Conservation (phyloP, 495 filamentous ascomycete species). For the Haplographium delicatum region DNA sequence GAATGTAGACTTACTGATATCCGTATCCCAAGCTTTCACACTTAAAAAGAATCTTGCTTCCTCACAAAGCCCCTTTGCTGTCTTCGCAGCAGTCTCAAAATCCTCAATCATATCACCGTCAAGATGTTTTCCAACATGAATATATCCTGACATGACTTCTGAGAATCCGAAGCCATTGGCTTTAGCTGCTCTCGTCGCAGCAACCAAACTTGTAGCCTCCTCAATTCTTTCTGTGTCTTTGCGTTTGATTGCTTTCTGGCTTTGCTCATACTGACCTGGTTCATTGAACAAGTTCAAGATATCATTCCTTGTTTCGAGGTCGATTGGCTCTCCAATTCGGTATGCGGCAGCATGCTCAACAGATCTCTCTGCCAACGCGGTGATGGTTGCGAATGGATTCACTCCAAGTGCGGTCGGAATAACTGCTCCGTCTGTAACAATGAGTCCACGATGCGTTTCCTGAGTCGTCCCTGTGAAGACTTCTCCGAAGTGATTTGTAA, state of each 20-base stretch:
- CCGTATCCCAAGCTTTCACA: slow-evolving; percentile 48
- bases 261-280: slow-evolving; percentile 11
- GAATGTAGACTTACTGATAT: slow-evolving; percentile 23
- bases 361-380: slow-evolving; percentile 59
- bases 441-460: slow-evolving; percentile 50
- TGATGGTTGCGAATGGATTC: slow-evolving; percentile 67
- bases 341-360: slow-evolving; percentile 42
- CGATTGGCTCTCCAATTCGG: slow-evolving; percentile 36
- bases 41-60: slow-evolving; percentile 56
- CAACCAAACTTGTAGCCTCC: slow-evolving; percentile 37
- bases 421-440: slow-evolving; percentile 58
- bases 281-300: slow-evolving; percentile 33
- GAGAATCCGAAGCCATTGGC: slow-evolving; percentile 51
- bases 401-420: slow-evolving; percentile 61
- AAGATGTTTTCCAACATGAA: slow-evolving; percentile 48
- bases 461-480: slow-evolving; percentile 48
- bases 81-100: slow-evolving; percentile 50
- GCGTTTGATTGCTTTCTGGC: slow-evolving; percentile 25
- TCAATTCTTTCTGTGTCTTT: slow-evolving; percentile 22
- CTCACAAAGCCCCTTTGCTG: slow-evolving; percentile 45
- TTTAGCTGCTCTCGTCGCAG: slow-evolving; percentile 35
- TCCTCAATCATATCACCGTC: slow-evolving; percentile 38
- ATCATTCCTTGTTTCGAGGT: slow-evolving; percentile 44
- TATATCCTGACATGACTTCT: slow-evolving; percentile 59
- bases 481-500: slow-evolving; percentile 57